phyloP scores from a whole-genome alignment of 208 protist genomes.

The Wallacemonas sp. region DNA sequence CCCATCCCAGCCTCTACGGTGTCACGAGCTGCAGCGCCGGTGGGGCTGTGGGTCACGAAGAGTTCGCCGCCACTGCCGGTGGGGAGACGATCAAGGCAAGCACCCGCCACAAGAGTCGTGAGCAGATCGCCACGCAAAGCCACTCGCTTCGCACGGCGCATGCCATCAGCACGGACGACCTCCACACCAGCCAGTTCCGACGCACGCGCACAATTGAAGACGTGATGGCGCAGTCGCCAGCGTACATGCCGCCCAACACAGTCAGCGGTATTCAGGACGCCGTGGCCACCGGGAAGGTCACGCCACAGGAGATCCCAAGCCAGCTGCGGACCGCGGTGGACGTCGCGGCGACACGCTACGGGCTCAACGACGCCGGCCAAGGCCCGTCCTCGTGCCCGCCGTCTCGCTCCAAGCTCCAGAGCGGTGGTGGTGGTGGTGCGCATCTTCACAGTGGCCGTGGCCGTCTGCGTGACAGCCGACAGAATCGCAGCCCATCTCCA shows the following conservation, averaged over 20 bases:
- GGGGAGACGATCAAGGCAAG: background rate
- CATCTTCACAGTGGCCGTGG: too few species aligned
- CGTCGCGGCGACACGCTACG: slow-evolving; percentile 14
- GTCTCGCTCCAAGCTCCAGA: background rate
- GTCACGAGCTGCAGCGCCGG: too few species aligned
- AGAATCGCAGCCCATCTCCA: slow-evolving; percentile 3
- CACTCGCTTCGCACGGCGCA: slow-evolving; percentile 53
- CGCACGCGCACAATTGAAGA: slow-evolving; percentile 67
- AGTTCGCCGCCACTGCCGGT: background rate
- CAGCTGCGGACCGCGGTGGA: slow-evolving; percentile 36
- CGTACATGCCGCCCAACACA: slow-evolving; percentile 11
- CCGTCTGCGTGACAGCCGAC: too few species aligned
- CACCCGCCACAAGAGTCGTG: slow-evolving; percentile 19
- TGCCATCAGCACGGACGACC: slow-evolving; percentile 36
- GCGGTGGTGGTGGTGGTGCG: too few species aligned
- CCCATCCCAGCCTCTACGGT: background rate
- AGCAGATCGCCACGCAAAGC: slow-evolving; percentile 32
- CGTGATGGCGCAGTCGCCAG: slow-evolving; percentile 52
- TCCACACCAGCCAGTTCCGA: slow-evolving; percentile 55
- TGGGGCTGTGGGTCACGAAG: too few species aligned
- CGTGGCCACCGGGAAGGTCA: slow-evolving; percentile 49
- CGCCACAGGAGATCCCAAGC: slow-evolving; percentile 53
- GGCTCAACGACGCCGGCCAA: background rate
- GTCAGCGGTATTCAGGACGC: slow-evolving; percentile 35
- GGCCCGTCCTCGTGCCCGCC: background rate